Percentiles rank a stretch among this genome's conserved stretches.
Conservation (phyloP, 352 stramenopile species). For the Phytophthora brassicae region DNA sequence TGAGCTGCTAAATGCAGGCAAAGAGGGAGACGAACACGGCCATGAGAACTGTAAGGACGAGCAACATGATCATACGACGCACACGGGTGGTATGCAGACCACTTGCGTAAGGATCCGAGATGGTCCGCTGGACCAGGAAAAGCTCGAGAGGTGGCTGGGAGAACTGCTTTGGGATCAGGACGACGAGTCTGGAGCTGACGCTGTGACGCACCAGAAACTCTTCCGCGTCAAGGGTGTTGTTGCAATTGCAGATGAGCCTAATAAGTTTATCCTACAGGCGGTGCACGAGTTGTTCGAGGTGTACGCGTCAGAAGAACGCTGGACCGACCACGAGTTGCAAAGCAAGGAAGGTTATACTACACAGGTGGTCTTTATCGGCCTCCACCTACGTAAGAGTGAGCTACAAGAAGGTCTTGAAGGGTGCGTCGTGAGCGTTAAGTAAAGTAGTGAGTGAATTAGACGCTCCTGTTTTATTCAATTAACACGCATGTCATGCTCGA, state of each 20-base stretch:
- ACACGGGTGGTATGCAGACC: slow-evolving; percentile 74
- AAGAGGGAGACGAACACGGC: slow-evolving; percentile 11
- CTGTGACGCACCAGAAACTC: slow-evolving; percentile 38
- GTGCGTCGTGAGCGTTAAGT: slow-evolving; percentile 37
- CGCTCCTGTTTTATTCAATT: slow-evolving; percentile 3
- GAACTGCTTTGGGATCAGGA: slow-evolving; percentile 69
- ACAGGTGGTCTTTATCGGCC: slow-evolving; percentile 74
- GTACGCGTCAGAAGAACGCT: slow-evolving; percentile 62
- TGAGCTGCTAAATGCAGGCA: slow-evolving; percentile 15
- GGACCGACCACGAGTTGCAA: slow-evolving; percentile 26
- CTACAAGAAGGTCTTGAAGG: slow-evolving; percentile 38
- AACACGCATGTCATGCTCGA: no score
- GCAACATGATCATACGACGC: slow-evolving; percentile 22
- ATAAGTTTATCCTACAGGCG: slow-evolving; percentile 82
- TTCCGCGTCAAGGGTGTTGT: slow-evolving; percentile 82
- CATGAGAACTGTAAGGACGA: slow-evolving; percentile 25
- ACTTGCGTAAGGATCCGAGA: slow-evolving; percentile 57
- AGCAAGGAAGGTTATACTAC: slow-evolving; percentile 25
- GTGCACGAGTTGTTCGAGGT: slow-evolving; percentile 85
- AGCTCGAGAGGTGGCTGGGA: slow-evolving; percentile 74
- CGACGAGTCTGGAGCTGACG: slow-evolving; percentile 21
- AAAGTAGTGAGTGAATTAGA: not conserved
- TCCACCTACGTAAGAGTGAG: slow-evolving; percentile 45
- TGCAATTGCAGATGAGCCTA: slow-evolving; percentile 42
- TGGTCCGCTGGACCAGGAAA: slow-evolving; percentile 42